Percentiles rank a stretch among this genome's conserved stretches.
These are phyloP conservation scores for Filosporella fistucella DNA, from an alignment of 495 filamentous ascomycete genomes.

Conservation along the genomic window DNA sequence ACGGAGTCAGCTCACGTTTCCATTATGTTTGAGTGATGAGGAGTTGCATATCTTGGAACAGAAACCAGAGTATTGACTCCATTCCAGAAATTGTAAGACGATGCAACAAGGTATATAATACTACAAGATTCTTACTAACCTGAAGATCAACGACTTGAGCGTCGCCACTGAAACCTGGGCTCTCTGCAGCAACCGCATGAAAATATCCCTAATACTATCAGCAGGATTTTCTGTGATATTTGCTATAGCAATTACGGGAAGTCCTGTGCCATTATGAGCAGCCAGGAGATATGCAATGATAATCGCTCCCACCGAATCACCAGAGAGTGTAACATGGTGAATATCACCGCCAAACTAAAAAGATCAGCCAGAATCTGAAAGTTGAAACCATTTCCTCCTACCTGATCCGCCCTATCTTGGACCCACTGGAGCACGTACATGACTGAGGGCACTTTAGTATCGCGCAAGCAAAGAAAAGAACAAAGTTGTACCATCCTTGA, in stretches of 20 bases:
- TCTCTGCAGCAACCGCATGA: constrained; percentile 58
- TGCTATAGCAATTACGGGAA: constrained; percentile 29
- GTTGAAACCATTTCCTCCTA: constrained; percentile 20
- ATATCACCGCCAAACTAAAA: constrained; percentile 70
- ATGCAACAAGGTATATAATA: not conserved
- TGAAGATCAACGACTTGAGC: constrained; percentile 3
- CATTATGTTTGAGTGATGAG: too few relatives aligned
- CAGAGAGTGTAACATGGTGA: constrained; percentile 61
- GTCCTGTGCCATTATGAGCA: constrained; percentile 46
- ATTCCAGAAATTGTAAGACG: not conserved
- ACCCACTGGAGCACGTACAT: constrained; percentile 55
- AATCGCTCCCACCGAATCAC: constrained; percentile 67
- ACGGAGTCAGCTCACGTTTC: too few relatives aligned
- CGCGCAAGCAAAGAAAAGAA: too few relatives aligned
- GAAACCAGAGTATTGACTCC: too few relatives aligned
- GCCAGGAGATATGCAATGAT: constrained; percentile 61
- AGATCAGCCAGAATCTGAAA: not conserved
- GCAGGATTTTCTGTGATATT: too few relatives aligned
- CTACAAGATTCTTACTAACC: not conserved
- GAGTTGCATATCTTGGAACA: too few relatives aligned
- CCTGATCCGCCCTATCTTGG: constrained; percentile 51
- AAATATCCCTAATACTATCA: too few relatives aligned
- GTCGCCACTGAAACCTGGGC: constrained; percentile 51
- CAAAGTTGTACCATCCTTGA: constrained; percentile 57
- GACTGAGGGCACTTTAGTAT: not conserved